phyloP scores from a whole-genome alignment of 805 yeast species.

The Scheffersomyces amazonensis region DNA sequence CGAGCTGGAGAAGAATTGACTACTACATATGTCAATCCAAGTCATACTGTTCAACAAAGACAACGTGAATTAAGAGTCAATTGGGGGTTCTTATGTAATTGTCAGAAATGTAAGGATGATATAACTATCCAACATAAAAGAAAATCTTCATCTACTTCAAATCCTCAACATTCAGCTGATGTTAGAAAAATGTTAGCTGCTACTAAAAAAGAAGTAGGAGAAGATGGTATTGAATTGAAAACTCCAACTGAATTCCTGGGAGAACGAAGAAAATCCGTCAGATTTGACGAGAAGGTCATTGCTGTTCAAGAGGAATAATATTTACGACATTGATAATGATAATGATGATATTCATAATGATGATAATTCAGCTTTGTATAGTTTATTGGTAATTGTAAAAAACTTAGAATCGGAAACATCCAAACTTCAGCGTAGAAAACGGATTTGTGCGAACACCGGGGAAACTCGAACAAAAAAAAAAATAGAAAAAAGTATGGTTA shows the following conservation, averaged over 20 bases:
- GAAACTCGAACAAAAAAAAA: not conserved
- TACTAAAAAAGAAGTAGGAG: conserved; percentile 40
- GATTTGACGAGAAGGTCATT: conserved; percentile 59
- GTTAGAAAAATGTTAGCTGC: conserved; percentile 47
- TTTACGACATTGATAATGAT: no score
- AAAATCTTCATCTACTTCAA: conserved; percentile 35
- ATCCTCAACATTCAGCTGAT: conserved; percentile 25
- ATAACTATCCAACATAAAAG: conserved; percentile 42
- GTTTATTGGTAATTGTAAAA: no score
- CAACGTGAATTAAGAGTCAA: conserved; percentile 63
- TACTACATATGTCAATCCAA: conserved; percentile 69
- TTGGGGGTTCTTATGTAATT: conserved; percentile 77
- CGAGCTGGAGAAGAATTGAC: conserved; percentile 64
- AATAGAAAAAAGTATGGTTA: not conserved
- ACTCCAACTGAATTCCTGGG: conserved; percentile 35
- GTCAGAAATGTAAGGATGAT: conserved; percentile 64
- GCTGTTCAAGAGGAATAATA: conserved; percentile 5
- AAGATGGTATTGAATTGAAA: conserved; percentile 40
- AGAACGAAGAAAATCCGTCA: conserved; percentile 60
- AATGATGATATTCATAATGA: no score
- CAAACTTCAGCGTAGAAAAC: no score
- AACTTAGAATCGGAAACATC: no score
- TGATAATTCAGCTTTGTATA: no score
- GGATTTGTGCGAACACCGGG: conserved; percentile 1
- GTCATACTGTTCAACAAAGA: conserved; percentile 58